Evolutionary conservation across 192 early-diverging fungal genomes (phyloP).

Genomic region (Mortierella alpina): DNA sequence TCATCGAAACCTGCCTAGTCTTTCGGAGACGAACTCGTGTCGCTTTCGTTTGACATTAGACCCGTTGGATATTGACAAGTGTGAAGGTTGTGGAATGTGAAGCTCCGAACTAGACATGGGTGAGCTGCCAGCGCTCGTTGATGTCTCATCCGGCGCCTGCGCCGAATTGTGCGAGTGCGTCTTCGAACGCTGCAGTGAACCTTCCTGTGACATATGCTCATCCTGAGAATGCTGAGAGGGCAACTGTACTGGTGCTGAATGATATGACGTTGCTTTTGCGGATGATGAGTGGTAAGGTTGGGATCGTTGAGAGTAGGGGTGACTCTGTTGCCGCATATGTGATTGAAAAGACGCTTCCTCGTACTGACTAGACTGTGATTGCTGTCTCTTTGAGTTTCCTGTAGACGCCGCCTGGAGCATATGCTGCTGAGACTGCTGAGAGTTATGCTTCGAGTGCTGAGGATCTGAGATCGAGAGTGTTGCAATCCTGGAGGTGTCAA

Average conservation of each 20-base stretch:
- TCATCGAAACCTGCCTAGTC: background rate
- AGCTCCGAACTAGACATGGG: constrained; percentile 38
- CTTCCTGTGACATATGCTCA: background rate
- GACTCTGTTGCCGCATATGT: background rate
- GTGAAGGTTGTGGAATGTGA: background rate
- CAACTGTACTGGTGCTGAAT: constrained; percentile 34
- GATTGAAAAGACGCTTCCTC: background rate
- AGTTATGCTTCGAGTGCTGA: background rate
- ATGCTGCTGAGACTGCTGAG: constrained; percentile 1
- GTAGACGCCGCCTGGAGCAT: constrained; percentile 2
- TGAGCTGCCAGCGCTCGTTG: constrained; percentile 7
- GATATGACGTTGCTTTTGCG: constrained; percentile 10
- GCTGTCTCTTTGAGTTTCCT: constrained; percentile 11
- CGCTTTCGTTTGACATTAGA: constrained; percentile 20
- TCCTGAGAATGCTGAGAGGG: constrained; percentile 20
- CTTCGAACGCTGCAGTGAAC: constrained; percentile 9
- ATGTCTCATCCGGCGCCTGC: background rate
- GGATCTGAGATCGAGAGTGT: constrained; percentile 20
- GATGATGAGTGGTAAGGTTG: background rate
- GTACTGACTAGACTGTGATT: constrained; percentile 5
- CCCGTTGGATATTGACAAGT: background rate
- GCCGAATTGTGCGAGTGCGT: constrained; percentile 9
- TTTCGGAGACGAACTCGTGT: constrained; percentile 5
- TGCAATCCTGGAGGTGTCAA: constrained; percentile 35
- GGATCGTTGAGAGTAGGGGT: constrained; percentile 10